Base-by-base conservation (phyloP, 1,139 yeast species). In the Diutina rugosa region DNA sequence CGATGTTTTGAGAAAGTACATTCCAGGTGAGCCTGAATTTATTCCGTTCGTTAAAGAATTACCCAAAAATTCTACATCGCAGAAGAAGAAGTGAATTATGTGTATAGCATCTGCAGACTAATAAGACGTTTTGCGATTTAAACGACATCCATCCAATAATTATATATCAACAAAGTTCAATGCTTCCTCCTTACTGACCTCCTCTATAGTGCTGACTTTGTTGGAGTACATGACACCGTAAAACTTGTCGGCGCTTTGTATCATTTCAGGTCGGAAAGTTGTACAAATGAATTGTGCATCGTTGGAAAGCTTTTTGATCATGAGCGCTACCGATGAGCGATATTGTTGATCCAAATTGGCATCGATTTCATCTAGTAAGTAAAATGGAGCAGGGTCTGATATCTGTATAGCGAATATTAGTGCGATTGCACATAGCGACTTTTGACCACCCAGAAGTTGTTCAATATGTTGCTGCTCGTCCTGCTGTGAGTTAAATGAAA, bases 21-120 rank as follows among this genome's bases (percentile, higher is more conserved):
- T 93, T 68, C 99, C 99, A 59, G 99, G 99, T 63, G 96, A 90
- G 75, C 98, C 98, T 51, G 97, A 91, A 70, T 93, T 95, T 73
- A 76, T 93, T 65, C 98, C 98, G 57, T 93, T 74, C 71, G 82
- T 80, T 59, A 89, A 87, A 72, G 98, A 90, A 69, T 82, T 93
- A 68, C 97, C 97, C 72, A 91, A 90, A 83, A 89, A 90, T 77
- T 84, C 93, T 55, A 89, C 96, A 63, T 87, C 95, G 56, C 82
- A 78, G 72, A 90, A 89, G 82, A 82, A 82, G 80, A 77, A 73
- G 56, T 59, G 57, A 18, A 32, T n/a, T n/a, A 7, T n/a, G 46
- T 21, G 6, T 45, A n/a, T 6, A n/a, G 6, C n/a, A 45, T 8
- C n/a, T 45, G 26, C 26, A 21, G 26, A 21, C 12, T 6, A 18